Evolutionary conservation across 2,329 filamentous ascomycete genomes (phyloP).

Genomic region (Aspergillus flavus): DNA sequence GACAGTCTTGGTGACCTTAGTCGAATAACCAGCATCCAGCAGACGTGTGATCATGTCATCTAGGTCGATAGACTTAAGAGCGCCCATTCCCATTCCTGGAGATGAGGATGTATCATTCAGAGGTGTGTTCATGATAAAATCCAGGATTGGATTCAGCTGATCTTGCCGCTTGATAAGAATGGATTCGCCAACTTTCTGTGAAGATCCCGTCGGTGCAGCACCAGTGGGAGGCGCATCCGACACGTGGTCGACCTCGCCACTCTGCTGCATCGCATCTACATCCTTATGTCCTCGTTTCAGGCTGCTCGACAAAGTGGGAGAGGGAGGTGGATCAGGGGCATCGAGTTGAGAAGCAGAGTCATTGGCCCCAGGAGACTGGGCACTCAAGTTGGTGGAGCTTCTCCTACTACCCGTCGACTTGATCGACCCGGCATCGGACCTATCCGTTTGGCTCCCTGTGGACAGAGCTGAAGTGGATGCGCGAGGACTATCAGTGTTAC

Average conservation of each 20-base stretch:
- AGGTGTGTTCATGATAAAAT: constrained; percentile 49
- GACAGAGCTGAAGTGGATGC: constrained; percentile 68
- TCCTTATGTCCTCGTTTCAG: constrained; percentile 74
- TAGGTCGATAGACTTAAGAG: constrained; percentile 88
- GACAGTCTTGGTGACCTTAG: constrained; percentile 96
- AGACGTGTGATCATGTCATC: constrained; percentile 97
- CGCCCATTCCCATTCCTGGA: constrained; percentile 76
- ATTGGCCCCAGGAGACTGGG: constrained; percentile 41
- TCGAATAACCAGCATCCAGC: constrained; percentile 90
- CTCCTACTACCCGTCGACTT: constrained; percentile 65
- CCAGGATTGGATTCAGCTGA: constrained; percentile 66
- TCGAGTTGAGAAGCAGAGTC: constrained; percentile 51
- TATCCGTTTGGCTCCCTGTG: constrained; percentile 60
- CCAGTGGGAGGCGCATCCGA: constrained; percentile 84
- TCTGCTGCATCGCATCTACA: constrained; percentile 77
- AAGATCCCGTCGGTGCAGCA: constrained; percentile 54
- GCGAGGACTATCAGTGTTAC: constrained; percentile 73
- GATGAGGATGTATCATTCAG: constrained; percentile 47
- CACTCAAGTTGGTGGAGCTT: constrained; percentile 31
- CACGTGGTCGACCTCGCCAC: constrained; percentile 90
- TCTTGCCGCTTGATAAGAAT: constrained; percentile 84
- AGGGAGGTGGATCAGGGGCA: constrained; percentile 72
- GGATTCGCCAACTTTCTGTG: constrained; percentile 77
- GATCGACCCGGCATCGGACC: constrained; percentile 73
- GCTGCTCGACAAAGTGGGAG: constrained; percentile 77